Evolutionary conservation across 768 basidiomycete species (phyloP).

Genomic region (Tubosaeta sp.): DNA sequence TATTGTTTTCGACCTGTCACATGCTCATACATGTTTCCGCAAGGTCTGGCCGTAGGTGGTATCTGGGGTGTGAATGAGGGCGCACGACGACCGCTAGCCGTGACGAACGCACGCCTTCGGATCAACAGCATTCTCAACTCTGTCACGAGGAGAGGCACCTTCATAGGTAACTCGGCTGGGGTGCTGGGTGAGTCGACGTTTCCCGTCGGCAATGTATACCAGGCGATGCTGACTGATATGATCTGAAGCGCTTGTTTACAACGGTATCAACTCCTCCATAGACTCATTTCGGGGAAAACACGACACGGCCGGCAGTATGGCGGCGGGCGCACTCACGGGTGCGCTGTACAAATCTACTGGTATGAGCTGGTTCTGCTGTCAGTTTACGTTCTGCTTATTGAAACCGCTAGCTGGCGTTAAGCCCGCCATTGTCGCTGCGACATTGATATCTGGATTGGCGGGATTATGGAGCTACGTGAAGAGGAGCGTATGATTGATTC

Average conservation of each 20-base stretch:
- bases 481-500: constrained; percentile 67
- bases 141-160: constrained; percentile 93
- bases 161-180: constrained; percentile 97
- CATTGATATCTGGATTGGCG: constrained; percentile 83
- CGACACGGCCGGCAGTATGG: constrained; percentile 88
- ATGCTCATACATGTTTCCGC: constrained; percentile 59
- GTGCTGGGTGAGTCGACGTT: constrained; percentile 75
- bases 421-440: constrained; percentile 86
- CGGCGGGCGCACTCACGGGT: constrained; percentile 87
- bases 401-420: constrained; percentile 76
- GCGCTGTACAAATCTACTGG: constrained; percentile 92
- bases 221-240: constrained; percentile 35
- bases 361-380: constrained; percentile 41
- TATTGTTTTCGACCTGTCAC: constrained; percentile 81
- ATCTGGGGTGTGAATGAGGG: constrained; percentile 96
- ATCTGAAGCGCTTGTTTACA: constrained; percentile 84
- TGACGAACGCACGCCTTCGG: constrained; percentile 81
- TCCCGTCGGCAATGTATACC: constrained; percentile 25
- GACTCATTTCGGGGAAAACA: constrained; percentile 87
- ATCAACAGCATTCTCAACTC: constrained; percentile 97
- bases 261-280: constrained; percentile 92
- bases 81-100: constrained; percentile 78
- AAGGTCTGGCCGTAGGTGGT: constrained; percentile 94
- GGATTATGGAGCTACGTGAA: constrained; percentile 96
- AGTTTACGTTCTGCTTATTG: constrained; percentile 36